Evolutionary conservation across 345 rosid genomes (phyloP).

Genomic region (Excoecaria agallocha): DNA sequence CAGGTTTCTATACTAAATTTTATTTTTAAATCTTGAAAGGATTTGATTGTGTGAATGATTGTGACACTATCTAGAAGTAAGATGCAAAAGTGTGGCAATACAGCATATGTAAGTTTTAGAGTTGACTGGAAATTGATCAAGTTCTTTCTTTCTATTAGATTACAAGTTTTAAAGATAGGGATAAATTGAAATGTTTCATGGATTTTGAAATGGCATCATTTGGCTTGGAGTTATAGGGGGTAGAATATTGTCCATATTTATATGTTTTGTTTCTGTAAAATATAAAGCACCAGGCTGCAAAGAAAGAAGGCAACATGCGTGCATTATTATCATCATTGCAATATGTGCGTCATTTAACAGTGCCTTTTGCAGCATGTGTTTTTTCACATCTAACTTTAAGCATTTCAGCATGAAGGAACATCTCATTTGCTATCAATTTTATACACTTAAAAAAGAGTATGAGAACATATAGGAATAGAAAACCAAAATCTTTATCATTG

Average conservation of each 20-base stretch:
- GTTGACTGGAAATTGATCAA: too few relatives aligned
- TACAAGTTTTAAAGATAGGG: too few relatives aligned
- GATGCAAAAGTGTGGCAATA: too few relatives aligned
- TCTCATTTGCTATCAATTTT: not conserved
- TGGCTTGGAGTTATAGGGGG: not conserved
- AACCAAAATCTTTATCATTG: not conserved
- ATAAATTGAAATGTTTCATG: too few relatives aligned
- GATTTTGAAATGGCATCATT: too few relatives aligned
- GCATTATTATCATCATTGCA: constrained; percentile 84
- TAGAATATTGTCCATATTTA: not conserved
- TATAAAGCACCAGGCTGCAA: constrained; percentile 78
- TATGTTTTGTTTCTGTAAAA: not conserved
- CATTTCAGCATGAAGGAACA: constrained; percentile 9
- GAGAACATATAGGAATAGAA: not conserved
- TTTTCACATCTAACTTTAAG: not conserved
- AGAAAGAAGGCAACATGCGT: constrained; percentile 93
- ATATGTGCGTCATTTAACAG: constrained; percentile 44
- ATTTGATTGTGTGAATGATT: too few relatives aligned
- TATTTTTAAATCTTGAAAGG: too few relatives aligned
- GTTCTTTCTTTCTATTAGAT: too few relatives aligned
- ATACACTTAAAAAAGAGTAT: not conserved
- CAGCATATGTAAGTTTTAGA: too few relatives aligned
- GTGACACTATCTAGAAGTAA: too few relatives aligned
- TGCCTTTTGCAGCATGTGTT: not conserved
- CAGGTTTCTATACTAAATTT: too few relatives aligned